Evolutionary conservation across 1,139 yeast species (phyloP), one percentile per base, ranked within the genome.

Genomic region (Yamadazyma conglobata): DNA sequence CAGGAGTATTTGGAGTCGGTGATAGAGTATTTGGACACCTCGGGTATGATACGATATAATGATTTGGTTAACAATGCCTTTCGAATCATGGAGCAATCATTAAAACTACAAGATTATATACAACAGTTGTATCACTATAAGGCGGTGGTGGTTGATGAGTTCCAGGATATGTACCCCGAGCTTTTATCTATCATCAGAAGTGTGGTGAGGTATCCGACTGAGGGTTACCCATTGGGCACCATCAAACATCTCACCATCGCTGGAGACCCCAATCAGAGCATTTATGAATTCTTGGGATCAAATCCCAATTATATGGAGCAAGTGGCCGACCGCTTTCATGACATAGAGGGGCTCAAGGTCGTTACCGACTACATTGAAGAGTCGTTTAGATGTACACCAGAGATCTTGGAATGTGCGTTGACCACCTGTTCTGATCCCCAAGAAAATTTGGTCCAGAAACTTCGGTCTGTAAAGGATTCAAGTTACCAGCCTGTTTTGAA

Each of bases 191-290:
- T 83, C 5, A 52, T 81, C 4, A 49, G 56, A 26, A 46, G 52
- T 2, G 50, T 80, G 4, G 52, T 53, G 2, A 34, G 33, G 7
- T 62, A 64, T 42, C 66, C 65, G 2, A 51, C 58, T 2, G 19
- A 20, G 11, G 42, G 30, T 3, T 18, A 14, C 15, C 25, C 18
- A 2, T 9, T 9, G 1, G 39, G 62, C 0, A 38, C 38, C 5
- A 42, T 46, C 1, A 68, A 71, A 31, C 87, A 79, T 48, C 45
- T 84, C 10, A 71, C 82, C 0, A 57, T 82, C 14, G 83, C 87
- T 2, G 93, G 93, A 2, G 94, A 84, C 51, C 75, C 78, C 1
- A 68, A 79, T 48, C 94, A 84, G 51, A 72, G 83, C 32, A 79
- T 84, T 14, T 84, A 79, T 49, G 77, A 67, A 17, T 83, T 82